Base-by-base conservation (phyloP, 257 asterid species). In the Prunella vulgaris region DNA sequence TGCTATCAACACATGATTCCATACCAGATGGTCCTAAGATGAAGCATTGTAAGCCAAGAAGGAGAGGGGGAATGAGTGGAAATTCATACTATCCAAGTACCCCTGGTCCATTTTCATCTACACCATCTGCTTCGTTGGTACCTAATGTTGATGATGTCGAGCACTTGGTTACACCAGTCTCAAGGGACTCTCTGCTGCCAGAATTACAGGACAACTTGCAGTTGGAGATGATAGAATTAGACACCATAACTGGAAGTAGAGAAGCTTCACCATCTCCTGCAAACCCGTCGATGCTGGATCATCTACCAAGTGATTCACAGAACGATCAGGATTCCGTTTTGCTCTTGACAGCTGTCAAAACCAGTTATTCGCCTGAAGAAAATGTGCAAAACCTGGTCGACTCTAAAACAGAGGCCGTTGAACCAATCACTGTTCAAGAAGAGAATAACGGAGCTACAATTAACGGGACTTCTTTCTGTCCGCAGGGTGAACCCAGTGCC, bases 141-240 rank as follows among this genome's bases (percentile, higher is more conserved):
- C 83, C 81, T 37, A 66, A 76, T 18, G 80, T 66, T 32, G 80
- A 76, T 48, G 87, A 85, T 58, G 65, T 69, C 0, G 88, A 83
- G 73, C 79, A 82, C 48, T 77, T 75, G 30, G 81, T 76, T 15
- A 42, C 81, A 0, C 77, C 89, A 35, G 60, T 80, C 74, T 63
- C 83, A 5, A 77, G 82, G 38, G 84, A 78, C 61, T 66, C 84
- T 30, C 84, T 80, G 13, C 68, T 84, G 61, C 72, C 82, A 30
- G 90, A 84, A 14, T 70, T 78, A 22, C 82, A 85, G 33, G 84
- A 84, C 72, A 80, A 78, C 67, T 71, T 85, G 32, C 89, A 84
- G 73, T 75, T 74, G 52, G 89, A 84, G 76, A 85, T 85, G 90
- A 85, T 85, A 75, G 90, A 85, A 72, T 64, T 85, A 60, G 90